These are phyloP conservation scores for Exophiala sp. DNA, from an alignment of 2,329 filamentous ascomycete species.

Conservation along the genomic window DNA sequence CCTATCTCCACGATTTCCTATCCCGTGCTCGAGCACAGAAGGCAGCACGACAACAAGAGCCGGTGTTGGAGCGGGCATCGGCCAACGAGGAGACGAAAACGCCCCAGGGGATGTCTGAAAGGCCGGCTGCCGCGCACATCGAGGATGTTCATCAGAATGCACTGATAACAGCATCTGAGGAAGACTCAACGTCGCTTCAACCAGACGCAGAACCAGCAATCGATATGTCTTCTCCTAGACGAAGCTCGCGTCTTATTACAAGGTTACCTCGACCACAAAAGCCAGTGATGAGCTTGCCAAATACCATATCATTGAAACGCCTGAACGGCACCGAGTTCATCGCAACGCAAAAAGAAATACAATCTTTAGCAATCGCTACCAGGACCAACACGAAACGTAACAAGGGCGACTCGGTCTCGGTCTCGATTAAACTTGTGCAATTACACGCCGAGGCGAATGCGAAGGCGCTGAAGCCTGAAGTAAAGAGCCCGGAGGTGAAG, in stretches of 20 bases:
- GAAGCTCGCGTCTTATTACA: slow-evolving; percentile 35
- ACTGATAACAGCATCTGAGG: neutral
- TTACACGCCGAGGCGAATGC: slow-evolving; percentile 20
- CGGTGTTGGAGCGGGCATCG: neutral
- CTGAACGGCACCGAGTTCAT: slow-evolving; percentile 46
- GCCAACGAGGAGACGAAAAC: neutral
- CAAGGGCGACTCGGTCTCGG: slow-evolving; percentile 34
- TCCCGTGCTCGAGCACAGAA: slow-evolving; percentile 23
- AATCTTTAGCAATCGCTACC: slow-evolving; percentile 41
- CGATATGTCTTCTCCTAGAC: slow-evolving; percentile 29
- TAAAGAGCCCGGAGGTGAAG: neutral
- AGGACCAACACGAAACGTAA: slow-evolving; percentile 44
- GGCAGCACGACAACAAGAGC: slow-evolving; percentile 8
- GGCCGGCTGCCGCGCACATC: neutral
- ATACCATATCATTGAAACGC: slow-evolving; percentile 41
- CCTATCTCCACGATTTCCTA: slow-evolving; percentile 27
- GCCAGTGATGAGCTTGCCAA: slow-evolving; percentile 29
- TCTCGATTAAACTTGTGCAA: slow-evolving; percentile 22
- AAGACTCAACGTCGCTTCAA: slow-evolving; percentile 1
- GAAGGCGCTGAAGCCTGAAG: neutral
- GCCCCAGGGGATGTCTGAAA: neutral
- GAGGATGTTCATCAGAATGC: neutral
- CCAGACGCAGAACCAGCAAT: slow-evolving; percentile 8
- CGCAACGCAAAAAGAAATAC: slow-evolving; percentile 40
- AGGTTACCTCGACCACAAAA: slow-evolving; percentile 29